Percentiles rank a stretch among this genome's conserved stretches.
These are phyloP conservation scores for Trichocladium uniseriatum DNA, from an alignment of 495 filamentous ascomycete species.

Conservation along the genomic window DNA sequence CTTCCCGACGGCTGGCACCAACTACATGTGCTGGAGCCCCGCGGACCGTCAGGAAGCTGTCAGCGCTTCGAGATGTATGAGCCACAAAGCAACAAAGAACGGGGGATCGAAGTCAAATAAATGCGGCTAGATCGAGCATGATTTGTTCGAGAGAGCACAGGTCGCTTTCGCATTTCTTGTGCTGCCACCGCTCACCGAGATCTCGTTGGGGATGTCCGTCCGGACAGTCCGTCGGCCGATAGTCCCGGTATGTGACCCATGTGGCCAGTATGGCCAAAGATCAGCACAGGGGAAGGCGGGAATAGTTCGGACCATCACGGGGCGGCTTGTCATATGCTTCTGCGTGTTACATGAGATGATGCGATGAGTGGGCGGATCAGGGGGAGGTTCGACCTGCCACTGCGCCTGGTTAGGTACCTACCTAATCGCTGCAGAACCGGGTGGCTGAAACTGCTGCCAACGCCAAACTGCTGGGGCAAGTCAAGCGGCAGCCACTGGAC, in stretches of 20 bases:
- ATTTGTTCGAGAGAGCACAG: slow-evolving; percentile 13
- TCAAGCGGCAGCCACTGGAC: too few relatives aligned
- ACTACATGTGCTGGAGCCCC: slow-evolving; percentile 12
- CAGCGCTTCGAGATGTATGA: background rate
- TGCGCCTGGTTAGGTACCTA: too few relatives aligned
- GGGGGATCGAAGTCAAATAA: slow-evolving; percentile 9
- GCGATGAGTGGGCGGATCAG: too few relatives aligned
- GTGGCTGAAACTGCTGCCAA: too few relatives aligned
- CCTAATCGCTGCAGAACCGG: too few relatives aligned
- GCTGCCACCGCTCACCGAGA: slow-evolving; percentile 4
- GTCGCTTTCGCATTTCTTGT: slow-evolving; percentile 18
- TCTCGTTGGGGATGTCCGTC: slow-evolving; percentile 22
- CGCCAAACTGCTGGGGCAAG: too few relatives aligned
- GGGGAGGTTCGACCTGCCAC: too few relatives aligned
- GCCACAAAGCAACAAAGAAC: slow-evolving; percentile 3
- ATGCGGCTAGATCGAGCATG: slow-evolving; percentile 25
- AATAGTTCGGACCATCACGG: too few relatives aligned
- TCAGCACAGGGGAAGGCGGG: too few relatives aligned
- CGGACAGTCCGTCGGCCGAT: slow-evolving; percentile 19
- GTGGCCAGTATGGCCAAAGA: too few relatives aligned
- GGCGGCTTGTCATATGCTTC: too few relatives aligned
- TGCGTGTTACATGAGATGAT: too few relatives aligned
- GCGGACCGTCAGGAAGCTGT: background rate
- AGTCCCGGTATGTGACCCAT: background rate
- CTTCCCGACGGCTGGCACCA: slow-evolving; percentile 18